Conservation (phyloP, 2,329 filamentous ascomycete genomes). For the Hyphodiscus sp. region DNA sequence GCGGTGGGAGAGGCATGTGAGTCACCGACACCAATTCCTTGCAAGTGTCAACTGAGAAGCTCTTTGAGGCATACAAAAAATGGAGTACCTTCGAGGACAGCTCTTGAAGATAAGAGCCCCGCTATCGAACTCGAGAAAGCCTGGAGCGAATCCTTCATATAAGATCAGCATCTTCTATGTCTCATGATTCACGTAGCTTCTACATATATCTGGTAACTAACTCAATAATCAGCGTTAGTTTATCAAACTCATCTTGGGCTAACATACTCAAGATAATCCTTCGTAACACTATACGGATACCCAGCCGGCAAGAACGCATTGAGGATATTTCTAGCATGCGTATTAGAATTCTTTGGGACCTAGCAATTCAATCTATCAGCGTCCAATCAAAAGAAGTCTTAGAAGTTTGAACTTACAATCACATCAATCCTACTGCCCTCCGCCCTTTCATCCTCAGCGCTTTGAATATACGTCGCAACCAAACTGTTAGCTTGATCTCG, state of each 20-base stretch:
- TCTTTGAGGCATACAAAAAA: background rate
- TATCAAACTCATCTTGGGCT: background rate
- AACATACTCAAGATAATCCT: conserved; percentile 59
- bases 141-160: conserved; percentile 50
- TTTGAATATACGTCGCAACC: conserved; percentile 27
- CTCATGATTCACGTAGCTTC: conserved; percentile 15
- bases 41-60: background rate
- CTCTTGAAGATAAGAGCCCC: conserved; percentile 56
- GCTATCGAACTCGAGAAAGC: conserved; percentile 61
- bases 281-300: conserved; percentile 63
- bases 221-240: conserved; percentile 1
- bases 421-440: conserved; percentile 21
- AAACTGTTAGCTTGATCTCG: conserved; percentile 28
- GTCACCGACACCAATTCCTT: conserved; percentile 62
- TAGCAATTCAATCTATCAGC: conserved; percentile 3
- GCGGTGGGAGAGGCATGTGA: conserved; percentile 56
- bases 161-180: background rate
- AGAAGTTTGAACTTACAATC: conserved; percentile 14
- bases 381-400: background rate
- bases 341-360: conserved; percentile 20
- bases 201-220: conserved; percentile 63
- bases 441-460: background rate
- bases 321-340: conserved; percentile 33
- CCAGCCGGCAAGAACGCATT: conserved; percentile 62
- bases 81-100: conserved; percentile 54